phyloP scores from a whole-genome alignment of 495 filamentous ascomycete species.

The Daldinia concentrica region DNA sequence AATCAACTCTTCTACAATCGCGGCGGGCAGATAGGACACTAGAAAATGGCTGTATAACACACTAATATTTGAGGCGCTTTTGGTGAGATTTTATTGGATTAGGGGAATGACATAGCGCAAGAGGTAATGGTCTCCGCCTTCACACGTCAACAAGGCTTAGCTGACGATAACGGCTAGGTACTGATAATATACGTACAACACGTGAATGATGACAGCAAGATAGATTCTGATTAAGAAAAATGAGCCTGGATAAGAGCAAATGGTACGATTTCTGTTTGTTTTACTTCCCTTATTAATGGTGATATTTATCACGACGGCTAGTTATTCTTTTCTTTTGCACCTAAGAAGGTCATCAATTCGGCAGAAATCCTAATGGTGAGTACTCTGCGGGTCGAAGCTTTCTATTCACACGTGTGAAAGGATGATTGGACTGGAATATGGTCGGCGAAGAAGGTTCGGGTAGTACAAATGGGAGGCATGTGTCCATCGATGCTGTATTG shows the following conservation, averaged over 20 bases:
- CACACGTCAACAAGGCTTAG: too few species aligned
- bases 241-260: too few species aligned
- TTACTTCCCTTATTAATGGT: too few species aligned
- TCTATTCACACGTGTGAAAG: not conserved
- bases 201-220: too few species aligned
- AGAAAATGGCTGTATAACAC: not conserved
- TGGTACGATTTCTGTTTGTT: too few species aligned
- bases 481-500: not conserved
- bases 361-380: not conserved
- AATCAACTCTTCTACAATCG: not conserved
- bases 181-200: too few species aligned
- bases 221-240: too few species aligned
- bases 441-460: not conserved
- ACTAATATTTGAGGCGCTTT: not conserved
- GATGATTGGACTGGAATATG: not conserved
- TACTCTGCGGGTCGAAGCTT: not conserved
- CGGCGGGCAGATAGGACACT: not conserved
- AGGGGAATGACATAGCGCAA: not conserved
- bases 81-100: not conserved
- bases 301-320: too few species aligned
- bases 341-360: not conserved
- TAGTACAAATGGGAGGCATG: not conserved
- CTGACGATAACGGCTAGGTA: too few species aligned
- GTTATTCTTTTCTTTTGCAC: not conserved
- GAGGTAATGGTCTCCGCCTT: not conserved